Base-by-base conservation (phyloP, 2,329 filamentous ascomycete species). In the Claviceps purpurea region DNA sequence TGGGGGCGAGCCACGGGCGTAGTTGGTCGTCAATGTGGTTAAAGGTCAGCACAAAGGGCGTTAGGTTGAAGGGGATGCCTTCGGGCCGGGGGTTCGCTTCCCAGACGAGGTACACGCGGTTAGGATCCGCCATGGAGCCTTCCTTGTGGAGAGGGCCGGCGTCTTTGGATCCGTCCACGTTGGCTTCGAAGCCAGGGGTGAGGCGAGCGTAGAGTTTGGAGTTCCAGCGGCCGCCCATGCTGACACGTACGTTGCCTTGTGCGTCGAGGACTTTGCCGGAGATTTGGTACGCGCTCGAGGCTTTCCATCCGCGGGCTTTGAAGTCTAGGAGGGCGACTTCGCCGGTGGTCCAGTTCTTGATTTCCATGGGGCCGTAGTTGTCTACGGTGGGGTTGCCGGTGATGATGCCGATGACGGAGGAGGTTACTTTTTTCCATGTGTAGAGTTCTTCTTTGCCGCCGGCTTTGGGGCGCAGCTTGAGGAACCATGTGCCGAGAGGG, bases 341-440 rank as follows among this genome's bases (percentile, higher is more conserved):
- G 51, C 93, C 91, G 0, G 91, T 98, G 0, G 84, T 95, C 84
- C 87, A 91, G 70, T 98, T 98, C 73, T 89, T 95, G 67, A 98
- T 84, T 65, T 96, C 89, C 88, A 98, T 97, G 0, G 84, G 76
- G 1, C 93, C 93, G 65, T 97, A 97, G 68, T 98, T 96, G 71
- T 98, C 93, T n/a, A 98, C 87, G 0, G 87, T 87, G 0, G 93
- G 93, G 60, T 88, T 95, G 47, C 93, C 93, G 0, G 91, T 97
- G 61, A 98, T 96, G 67, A 98, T 98, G 54, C 93, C 93, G 54
- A 97, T 84, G n/a, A 98, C 93, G 1, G 90, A 94, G 1, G 89
- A 93, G 1, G 90, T 97, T 18, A 96, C 89, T 71, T 98, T 98
- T 71, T 96, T 97, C 93, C 93, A 98, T 0, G 91, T 96, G 69